These are phyloP conservation scores for Hypomontagnella monticulosa DNA, from an alignment of 495 filamentous ascomycete species.

Conservation along the genomic window DNA sequence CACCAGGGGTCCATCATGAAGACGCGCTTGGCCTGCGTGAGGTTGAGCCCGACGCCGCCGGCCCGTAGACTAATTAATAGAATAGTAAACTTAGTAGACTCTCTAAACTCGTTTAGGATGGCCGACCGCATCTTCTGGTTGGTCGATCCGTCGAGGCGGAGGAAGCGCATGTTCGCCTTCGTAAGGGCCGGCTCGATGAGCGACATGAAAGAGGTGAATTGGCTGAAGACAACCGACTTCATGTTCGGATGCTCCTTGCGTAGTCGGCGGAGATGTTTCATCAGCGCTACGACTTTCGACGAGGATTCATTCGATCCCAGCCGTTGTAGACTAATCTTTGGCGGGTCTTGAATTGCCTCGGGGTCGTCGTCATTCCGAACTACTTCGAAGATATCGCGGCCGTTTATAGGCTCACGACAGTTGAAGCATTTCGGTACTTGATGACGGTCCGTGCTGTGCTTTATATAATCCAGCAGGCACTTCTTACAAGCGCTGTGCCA, in stretches of 20 bases:
- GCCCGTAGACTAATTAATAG: slow-evolving; percentile 87
- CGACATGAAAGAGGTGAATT: slow-evolving; percentile 96
- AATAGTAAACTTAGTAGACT: slow-evolving; percentile 63
- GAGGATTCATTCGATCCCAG: slow-evolving; percentile 77
- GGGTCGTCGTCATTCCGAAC: slow-evolving; percentile 64
- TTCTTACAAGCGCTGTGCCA: slow-evolving; percentile 97
- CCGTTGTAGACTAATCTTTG: slow-evolving; percentile 82
- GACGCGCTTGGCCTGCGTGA: slow-evolving; percentile 86
- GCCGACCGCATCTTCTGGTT: slow-evolving; percentile 81
- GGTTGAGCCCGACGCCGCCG: slow-evolving; percentile 92
- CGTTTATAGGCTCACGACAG: slow-evolving; percentile 83
- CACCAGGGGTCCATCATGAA: slow-evolving; percentile 99
- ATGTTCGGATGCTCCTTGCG: slow-evolving; percentile 67
- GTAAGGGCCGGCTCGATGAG: slow-evolving; percentile 82
- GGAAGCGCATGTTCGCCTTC: slow-evolving; percentile 74
- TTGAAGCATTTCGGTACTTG: slow-evolving; percentile 84
- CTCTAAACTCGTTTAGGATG: slow-evolving; percentile 76
- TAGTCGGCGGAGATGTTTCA: slow-evolving; percentile 75
- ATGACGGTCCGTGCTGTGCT: slow-evolving; percentile 80
- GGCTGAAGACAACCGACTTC: slow-evolving; percentile 95
- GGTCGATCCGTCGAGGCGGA: slow-evolving; percentile 93
- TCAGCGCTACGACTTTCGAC: slow-evolving; percentile 83
- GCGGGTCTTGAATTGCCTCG: slow-evolving; percentile 53
- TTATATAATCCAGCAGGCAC: slow-evolving; percentile 86
- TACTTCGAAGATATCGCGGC: slow-evolving; percentile 90